A percentile compares a stretch with the other conserved stretches of the same genome.
These are phyloP conservation scores for Cercis canadensis DNA, from an alignment of 306 rosid genomes.

Conservation along the genomic window DNA sequence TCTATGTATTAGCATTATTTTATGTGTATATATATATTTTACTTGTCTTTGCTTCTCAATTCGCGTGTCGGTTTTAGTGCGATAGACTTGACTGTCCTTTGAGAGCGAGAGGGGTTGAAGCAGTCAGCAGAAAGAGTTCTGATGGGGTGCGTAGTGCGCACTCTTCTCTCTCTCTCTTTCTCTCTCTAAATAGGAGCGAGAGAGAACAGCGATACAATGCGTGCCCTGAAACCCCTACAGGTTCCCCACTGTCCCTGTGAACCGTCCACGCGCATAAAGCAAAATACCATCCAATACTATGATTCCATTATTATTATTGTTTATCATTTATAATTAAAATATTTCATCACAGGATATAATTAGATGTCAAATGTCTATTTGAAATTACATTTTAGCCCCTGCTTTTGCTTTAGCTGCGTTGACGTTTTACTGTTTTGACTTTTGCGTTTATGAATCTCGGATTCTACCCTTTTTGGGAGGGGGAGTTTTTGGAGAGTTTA, in stretches of 20 bases:
- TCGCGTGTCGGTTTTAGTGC: background rate
- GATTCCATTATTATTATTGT: background rate
- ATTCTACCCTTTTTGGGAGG: no score
- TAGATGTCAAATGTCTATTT: no score
- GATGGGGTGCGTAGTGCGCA: constrained; percentile 26
- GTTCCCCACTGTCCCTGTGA: constrained; percentile 30
- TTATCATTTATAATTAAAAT: background rate
- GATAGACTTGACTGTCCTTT: background rate
- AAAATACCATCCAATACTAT: background rate
- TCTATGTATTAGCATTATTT: background rate
- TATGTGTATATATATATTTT: background rate
- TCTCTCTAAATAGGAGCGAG: background rate
- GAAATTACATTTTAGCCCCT: background rate
- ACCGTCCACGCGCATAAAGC: background rate
- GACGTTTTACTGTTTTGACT: background rate
- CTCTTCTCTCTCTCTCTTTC: background rate
- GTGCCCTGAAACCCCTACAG: constrained; percentile 48
- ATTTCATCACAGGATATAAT: no score
- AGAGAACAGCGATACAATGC: constrained; percentile 31
- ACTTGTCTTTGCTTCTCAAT: constrained; percentile 15
- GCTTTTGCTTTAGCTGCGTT: background rate
- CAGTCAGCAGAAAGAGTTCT: constrained; percentile 2
- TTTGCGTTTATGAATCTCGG: no score
- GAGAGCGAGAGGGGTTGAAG: constrained; percentile 1
- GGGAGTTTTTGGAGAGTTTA: no score